Conservation (phyloP, 768 basidiomycete genomes). For the Leccinum subgranulosum region DNA sequence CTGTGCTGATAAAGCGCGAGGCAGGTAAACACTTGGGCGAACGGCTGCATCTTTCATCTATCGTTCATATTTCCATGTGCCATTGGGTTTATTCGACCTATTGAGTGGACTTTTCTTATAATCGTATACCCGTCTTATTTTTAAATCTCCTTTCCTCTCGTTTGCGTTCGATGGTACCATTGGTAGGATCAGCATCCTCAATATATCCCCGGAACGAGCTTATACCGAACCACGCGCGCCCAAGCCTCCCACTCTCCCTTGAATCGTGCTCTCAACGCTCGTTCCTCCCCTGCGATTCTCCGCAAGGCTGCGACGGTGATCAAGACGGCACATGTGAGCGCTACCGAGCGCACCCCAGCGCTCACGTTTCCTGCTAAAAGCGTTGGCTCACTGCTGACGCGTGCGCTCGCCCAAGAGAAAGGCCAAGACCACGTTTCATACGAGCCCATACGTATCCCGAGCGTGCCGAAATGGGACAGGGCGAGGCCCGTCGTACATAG, state of each 20-base stretch:
- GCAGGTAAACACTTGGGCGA: slow-evolving; percentile 4
- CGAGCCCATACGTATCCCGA: neutral
- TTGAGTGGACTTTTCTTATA: neutral
- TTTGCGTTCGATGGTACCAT: neutral
- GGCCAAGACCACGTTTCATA: neutral
- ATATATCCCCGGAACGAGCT: slow-evolving; percentile 46
- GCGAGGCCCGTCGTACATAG: slow-evolving; percentile 13
- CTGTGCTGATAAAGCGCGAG: slow-evolving; percentile 20
- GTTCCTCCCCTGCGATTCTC: slow-evolving; percentile 13
- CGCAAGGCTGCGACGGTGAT: slow-evolving; percentile 4
- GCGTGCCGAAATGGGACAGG: slow-evolving; percentile 11
- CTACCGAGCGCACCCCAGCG: slow-evolving; percentile 6
- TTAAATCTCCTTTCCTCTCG: neutral
- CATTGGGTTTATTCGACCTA: slow-evolving; percentile 4
- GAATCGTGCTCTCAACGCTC: slow-evolving; percentile 10
- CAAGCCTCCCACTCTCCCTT: slow-evolving; percentile 32
- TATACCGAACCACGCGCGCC: slow-evolving; percentile 45
- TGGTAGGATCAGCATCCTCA: slow-evolving; percentile 17
- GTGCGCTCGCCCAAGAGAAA: neutral
- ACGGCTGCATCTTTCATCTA: neutral
- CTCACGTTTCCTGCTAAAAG: slow-evolving; percentile 31
- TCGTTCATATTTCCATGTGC: neutral
- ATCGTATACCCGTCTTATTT: neutral
- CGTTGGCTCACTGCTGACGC: neutral
- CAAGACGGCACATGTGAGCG: slow-evolving; percentile 8